phyloP scores from a whole-genome alignment of 495 filamentous ascomycete genomes.

The Zalerion maritima region DNA sequence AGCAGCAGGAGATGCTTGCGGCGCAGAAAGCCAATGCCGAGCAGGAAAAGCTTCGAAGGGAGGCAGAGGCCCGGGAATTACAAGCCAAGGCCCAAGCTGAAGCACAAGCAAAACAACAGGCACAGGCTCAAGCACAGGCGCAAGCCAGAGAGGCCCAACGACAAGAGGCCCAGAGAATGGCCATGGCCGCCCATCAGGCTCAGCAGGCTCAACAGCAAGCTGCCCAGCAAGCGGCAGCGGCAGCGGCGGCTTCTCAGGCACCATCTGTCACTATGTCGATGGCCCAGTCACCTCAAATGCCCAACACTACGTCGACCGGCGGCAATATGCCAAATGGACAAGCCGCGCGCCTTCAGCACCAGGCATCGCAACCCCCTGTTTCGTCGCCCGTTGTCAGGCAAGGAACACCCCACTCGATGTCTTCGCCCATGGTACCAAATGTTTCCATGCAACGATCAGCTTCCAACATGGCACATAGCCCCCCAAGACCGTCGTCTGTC shows the following conservation, averaged over 20 bases:
- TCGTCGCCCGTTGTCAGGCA: conserved; percentile 71
- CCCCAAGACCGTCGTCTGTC: conserved; percentile 61
- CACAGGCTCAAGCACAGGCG: conserved; percentile 32
- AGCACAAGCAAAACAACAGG: conserved; percentile 29
- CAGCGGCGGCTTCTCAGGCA: conserved; percentile 31
- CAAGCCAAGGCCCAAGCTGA: conserved; percentile 17
- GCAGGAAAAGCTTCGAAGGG: conserved; percentile 24
- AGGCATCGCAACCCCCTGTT: conserved; percentile 51
- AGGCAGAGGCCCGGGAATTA: conserved; percentile 21
- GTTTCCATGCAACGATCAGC: conserved; percentile 69
- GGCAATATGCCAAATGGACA: conserved; percentile 29
- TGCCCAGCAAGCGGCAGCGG: conserved; percentile 11
- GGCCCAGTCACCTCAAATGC: conserved; percentile 11
- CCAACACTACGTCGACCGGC: conserved; percentile 20
- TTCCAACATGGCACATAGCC: conserved; percentile 65
- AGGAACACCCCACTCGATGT: conserved; percentile 61
- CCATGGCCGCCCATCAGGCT: conserved; percentile 1
- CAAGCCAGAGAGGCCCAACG: conserved; percentile 8
- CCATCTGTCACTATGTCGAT: conserved; percentile 12
- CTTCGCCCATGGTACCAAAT: conserved; percentile 59
- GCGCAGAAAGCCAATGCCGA: conserved; percentile 13
- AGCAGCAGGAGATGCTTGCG: conserved; percentile 15
- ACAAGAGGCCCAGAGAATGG: background rate
- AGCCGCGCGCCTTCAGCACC: conserved; percentile 38
- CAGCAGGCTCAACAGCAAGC: conserved; percentile 22